Percentiles rank a stretch among this genome's conserved stretches.
Evolutionary conservation across 2,329 filamentous ascomycete genomes (phyloP).

Genomic region (Elsinoe necatrix): DNA sequence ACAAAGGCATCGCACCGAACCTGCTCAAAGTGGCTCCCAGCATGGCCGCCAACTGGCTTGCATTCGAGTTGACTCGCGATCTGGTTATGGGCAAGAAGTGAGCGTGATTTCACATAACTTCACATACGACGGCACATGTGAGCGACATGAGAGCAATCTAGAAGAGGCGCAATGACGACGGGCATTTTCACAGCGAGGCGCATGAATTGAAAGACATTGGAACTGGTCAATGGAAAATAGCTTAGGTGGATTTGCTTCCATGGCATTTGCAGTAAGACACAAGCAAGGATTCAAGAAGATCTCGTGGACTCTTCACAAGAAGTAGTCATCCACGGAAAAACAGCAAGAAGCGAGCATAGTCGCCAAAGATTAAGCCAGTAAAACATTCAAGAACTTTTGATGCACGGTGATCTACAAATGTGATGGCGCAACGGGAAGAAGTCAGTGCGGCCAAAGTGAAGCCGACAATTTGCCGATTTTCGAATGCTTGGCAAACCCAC

Average conservation of each 20-base stretch:
- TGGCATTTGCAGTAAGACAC: not conserved
- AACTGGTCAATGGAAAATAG: not conserved
- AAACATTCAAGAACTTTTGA: not conserved
- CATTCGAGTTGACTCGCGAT: constrained; percentile 89
- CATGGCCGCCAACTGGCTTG: constrained; percentile 98
- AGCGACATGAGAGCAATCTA: not conserved
- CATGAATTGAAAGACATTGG: constrained; percentile 7
- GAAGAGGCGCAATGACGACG: not conserved
- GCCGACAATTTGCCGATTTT: constrained; percentile 12
- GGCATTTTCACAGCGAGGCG: constrained; percentile 16
- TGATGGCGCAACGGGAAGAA: not conserved
- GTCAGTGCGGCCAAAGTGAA: not conserved
- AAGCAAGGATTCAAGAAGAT: not conserved
- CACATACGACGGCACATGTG: not conserved
- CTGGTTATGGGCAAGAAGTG: constrained; percentile 57
- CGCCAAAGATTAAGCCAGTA: not conserved
- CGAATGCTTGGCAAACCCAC: constrained; percentile 16
- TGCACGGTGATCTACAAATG: not conserved
- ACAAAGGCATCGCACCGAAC: constrained; percentile 94
- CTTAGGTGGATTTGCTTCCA: not conserved
- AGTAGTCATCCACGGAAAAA: not conserved
- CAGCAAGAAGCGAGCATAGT: not conserved
- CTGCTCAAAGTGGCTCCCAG: constrained; percentile 94
- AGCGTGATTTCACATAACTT: constrained; percentile 27
- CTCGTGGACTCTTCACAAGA: not conserved